Evolutionary conservation across 2,329 filamentous ascomycete species (phyloP).

Genomic region (Xylariaceae sp.): DNA sequence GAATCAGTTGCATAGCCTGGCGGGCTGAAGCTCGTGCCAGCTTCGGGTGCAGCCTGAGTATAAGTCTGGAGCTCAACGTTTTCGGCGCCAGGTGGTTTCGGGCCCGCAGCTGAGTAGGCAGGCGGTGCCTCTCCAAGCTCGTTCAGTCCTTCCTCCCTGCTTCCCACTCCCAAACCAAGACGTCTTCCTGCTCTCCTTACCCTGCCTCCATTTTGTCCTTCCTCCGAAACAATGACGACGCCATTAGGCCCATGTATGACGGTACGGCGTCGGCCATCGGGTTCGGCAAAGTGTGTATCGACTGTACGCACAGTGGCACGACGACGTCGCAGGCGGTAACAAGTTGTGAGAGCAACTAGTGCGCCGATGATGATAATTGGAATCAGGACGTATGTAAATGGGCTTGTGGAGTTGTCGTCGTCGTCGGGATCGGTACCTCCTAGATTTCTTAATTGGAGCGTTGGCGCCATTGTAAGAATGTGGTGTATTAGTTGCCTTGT

Average conservation of each 20-base stretch:
- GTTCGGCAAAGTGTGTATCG: constrained; percentile 17
- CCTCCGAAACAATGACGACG: constrained; percentile 3
- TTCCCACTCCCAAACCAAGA: constrained; percentile 16
- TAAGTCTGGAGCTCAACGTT: constrained; percentile 10
- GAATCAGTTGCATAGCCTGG: constrained; percentile 11
- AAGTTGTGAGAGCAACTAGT: constrained; percentile 19
- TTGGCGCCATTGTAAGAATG: not conserved
- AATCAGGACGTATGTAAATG: constrained; percentile 27
- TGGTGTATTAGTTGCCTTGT: too few relatives aligned
- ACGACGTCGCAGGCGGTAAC: constrained; percentile 23
- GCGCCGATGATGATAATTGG: constrained; percentile 26
- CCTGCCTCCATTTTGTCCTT: constrained; percentile 11
- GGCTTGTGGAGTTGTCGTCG: constrained; percentile 6
- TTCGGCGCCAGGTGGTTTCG: constrained; percentile 18
- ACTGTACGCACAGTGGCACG: constrained; percentile 18
- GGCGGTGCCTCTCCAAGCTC: constrained; percentile 33
- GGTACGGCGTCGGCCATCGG: constrained; percentile 8
- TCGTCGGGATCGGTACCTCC: constrained; percentile 1
- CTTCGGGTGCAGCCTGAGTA: constrained; percentile 11
- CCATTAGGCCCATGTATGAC: constrained; percentile 2
- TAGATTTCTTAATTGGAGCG: not conserved
- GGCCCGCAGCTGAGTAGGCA: constrained; percentile 25
- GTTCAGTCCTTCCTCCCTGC: constrained; percentile 30
- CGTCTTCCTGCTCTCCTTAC: constrained; percentile 4
- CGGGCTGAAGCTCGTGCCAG: constrained; percentile 13